Evolutionary conservation across 2,329 filamentous ascomycete genomes (phyloP), one percentile per base, ranked within the genome.

Genomic region (Gyromitra esculenta): DNA sequence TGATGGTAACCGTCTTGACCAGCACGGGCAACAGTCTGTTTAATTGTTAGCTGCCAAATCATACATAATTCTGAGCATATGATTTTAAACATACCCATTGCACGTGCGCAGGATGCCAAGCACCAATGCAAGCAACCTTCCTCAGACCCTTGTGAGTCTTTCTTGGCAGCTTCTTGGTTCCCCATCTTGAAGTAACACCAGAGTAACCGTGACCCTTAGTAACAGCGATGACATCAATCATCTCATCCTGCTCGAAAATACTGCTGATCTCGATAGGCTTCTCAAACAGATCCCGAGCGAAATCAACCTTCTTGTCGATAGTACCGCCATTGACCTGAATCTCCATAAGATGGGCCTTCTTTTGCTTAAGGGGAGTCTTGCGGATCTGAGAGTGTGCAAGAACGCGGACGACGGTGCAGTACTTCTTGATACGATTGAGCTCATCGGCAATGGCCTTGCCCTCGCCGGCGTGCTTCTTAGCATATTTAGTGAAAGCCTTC

Each of bases 81-180:
- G 70, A 50, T 48, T 57, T 45, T 48, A 3, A 31, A 48, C 64
- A 52, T 60, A 75, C 75, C 96, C 96, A 99, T 89, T 99, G 96
- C 87, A 99, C 96, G 93, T 99, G 96, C 87, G 92, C 94, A 85
- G 96, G 96, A 90, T 99, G 96, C 96, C 96, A 99, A 83, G 96
- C 96, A 92, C 96, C 96, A 87, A 99, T 99, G 97, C 96, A 99
- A 85, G 96, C 96, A 83, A 99, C 95, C 92, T 99, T 99, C 85
- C 96, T 92, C 85, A 99, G 94, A 97, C 96, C 96, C 92, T 99
- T 99, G 92, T 99, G 96, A 80, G 96, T 99, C 94, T 99, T 99
- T 86, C 96, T 93, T 83, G 96, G 96, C 84, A 99, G 93, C 93
- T 98, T 99, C 93, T 97, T 99, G 89, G 96, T 99, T 84, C 96